Conservation (phyloP, 768 basidiomycete species). For the Tylopilus vinaceipallidus region DNA sequence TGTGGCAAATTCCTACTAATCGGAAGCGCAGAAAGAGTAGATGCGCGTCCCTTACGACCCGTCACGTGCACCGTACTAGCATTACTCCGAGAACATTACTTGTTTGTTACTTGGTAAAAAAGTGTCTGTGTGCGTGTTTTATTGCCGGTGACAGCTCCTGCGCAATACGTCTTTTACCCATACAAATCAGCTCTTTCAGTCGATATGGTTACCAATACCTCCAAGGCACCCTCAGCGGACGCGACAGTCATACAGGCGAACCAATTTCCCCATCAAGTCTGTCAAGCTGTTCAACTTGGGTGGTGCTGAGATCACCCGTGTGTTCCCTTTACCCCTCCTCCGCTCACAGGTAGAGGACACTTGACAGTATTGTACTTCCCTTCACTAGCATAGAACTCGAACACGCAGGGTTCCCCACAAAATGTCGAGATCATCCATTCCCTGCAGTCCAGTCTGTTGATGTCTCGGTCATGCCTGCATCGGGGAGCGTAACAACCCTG, state of each 20-base stretch:
- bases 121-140: too few species aligned
- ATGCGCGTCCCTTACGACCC: too few species aligned
- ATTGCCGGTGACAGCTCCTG: too few species aligned
- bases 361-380: too few species aligned
- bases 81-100: too few species aligned
- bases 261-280: conserved; percentile 19
- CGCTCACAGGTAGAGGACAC: conserved; percentile 3
- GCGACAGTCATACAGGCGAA: conserved; percentile 8
- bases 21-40: too few species aligned
- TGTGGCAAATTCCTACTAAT: too few species aligned
- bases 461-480: conserved; percentile 12
- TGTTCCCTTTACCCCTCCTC: conserved; percentile 16
- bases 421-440: conserved; percentile 17
- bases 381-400: not conserved
- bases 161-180: too few species aligned
- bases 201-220: conserved; percentile 1
- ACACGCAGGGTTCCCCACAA: conserved; percentile 15
- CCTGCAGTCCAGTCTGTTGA: conserved; percentile 5
- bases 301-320: conserved; percentile 18
- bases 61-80: too few species aligned
- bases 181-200: not conserved
- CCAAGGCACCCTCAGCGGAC: not conserved
- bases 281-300: conserved; percentile 18
- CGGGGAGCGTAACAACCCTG: conserved; percentile 11
- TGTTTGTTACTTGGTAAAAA: too few species aligned